phyloP scores from a whole-genome alignment of 2,329 filamentous ascomycete species.

The Cryphonectria japonica region DNA sequence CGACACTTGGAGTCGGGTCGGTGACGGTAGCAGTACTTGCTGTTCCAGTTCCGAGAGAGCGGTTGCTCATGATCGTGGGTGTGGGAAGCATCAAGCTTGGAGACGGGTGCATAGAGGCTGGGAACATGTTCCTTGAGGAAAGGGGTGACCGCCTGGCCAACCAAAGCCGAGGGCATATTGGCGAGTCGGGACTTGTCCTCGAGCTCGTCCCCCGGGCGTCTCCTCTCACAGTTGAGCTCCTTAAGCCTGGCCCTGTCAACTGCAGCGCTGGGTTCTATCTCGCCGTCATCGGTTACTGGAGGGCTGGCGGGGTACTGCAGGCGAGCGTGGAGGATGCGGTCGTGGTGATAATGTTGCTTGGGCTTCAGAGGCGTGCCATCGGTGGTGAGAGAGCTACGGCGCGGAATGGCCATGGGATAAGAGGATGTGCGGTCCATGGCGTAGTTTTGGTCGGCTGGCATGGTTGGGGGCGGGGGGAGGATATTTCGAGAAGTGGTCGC shows the following conservation, averaged over 20 bases:
- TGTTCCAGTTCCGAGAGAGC: slow-evolving; percentile 54
- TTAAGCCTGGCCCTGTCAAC: slow-evolving; percentile 29
- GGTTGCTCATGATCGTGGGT: slow-evolving; percentile 44
- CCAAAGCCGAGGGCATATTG: slow-evolving; percentile 67
- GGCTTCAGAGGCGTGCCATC: slow-evolving; percentile 18
- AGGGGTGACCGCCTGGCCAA: slow-evolving; percentile 79
- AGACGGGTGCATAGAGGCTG: slow-evolving; percentile 80
- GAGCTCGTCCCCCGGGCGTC: slow-evolving; percentile 54
- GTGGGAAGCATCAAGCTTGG: slow-evolving; percentile 51
- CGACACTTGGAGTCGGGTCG: slow-evolving; percentile 92
- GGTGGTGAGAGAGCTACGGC: slow-evolving; percentile 19
- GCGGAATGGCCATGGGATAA: slow-evolving; percentile 20
- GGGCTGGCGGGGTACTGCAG: slow-evolving; percentile 24
- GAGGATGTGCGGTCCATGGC: slow-evolving; percentile 28
- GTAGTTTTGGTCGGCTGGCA: background rate
- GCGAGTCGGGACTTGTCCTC: slow-evolving; percentile 53
- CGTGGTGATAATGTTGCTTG: slow-evolving; percentile 18
- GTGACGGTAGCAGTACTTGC: slow-evolving; percentile 95
- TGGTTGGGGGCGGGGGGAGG: background rate
- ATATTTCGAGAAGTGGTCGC: slow-evolving; percentile 21
- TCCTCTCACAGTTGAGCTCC: slow-evolving; percentile 54
- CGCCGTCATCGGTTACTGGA: slow-evolving; percentile 35
- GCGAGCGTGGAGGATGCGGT: slow-evolving; percentile 15
- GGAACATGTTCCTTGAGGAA: slow-evolving; percentile 93
- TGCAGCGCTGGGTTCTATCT: slow-evolving; percentile 22